Base-by-base conservation (phyloP, 352 stramenopile species). In the Phytophthora foliorum region DNA sequence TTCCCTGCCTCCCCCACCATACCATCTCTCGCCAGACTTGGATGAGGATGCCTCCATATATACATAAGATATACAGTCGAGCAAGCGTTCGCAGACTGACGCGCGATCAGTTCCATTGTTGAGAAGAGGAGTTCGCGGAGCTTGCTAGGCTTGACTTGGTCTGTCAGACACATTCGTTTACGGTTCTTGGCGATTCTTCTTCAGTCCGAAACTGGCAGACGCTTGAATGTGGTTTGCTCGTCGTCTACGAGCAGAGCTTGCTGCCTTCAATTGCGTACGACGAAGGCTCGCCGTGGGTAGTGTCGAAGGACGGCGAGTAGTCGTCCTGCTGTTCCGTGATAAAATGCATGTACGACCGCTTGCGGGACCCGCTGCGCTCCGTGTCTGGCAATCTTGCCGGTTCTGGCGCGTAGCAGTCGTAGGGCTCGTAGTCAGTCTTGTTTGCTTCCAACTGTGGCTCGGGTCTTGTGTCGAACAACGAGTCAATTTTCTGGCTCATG, bases 401-500 rank as follows among this genome's bases (percentile, higher is more conserved):
- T 36, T 68, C 54, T 4, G 63, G 32, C 13, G 75, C 75, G 60
- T 94, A 94, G 69, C 84, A 94, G 64, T 94, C 86, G 55, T 91
- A 93, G 27, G 86, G 86, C 66, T 94, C 86, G 9, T 82, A 57
- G 54, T 89, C 75, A 49, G 80, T 77, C 27, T 81, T 82, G 45
- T 84, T 78, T 25, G 50, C 22, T 29, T 90, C 81, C 38, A 53
- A 16, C 11, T 69, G 58, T 3, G 54, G 34, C 17, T 80, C 72
- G 31, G 80, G 72, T 44, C 80, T 77, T 10, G 59, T 80, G 67
- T 94, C 86, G 39, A 94, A 89, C 4, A 94, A 57, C 14, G 84
- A 88, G 72, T 93, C 87, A 54, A 93, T 94, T 66, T 92, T 93
- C 50, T 95, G 87, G 17, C 75, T 88, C 87, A 95, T 95, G 46